These are phyloP conservation scores for Austroboletus rostrupii DNA, from an alignment of 1,284 basidiomycete species.

Conservation along the genomic window DNA sequence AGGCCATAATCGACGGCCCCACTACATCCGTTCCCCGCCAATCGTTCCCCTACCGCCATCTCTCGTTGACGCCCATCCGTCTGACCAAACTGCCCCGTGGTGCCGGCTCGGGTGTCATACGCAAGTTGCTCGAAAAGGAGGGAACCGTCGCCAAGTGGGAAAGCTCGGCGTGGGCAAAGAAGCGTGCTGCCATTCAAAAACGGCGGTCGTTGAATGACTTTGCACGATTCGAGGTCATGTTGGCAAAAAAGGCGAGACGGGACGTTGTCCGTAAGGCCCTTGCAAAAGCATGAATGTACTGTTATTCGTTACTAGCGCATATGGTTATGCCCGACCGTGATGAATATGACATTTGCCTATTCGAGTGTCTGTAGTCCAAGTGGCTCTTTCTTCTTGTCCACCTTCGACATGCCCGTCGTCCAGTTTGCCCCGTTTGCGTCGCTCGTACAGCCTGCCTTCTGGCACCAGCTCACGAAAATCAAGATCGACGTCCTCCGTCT, in stretches of 20 bases:
- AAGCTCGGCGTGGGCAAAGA: constrained; percentile 87
- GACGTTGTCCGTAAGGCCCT: constrained; percentile 68
- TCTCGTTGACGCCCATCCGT: constrained; percentile 86
- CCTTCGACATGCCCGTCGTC: constrained; percentile 49
- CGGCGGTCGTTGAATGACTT: constrained; percentile 87
- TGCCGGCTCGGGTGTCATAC: constrained; percentile 79
- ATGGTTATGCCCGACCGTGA: background rate
- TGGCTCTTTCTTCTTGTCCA: background rate
- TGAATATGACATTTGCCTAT: constrained; percentile 1
- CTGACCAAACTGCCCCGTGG: constrained; percentile 86
- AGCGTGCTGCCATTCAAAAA: constrained; percentile 73
- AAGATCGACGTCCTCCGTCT: constrained; percentile 92
- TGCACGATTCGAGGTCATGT: constrained; percentile 77
- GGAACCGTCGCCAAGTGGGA: constrained; percentile 78
- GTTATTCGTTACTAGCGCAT: background rate
- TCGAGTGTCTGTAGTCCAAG: constrained; percentile 8
- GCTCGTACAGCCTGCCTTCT: constrained; percentile 86
- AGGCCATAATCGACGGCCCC: constrained; percentile 97
- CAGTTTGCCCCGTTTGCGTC: constrained; percentile 89
- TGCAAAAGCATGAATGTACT: constrained; percentile 32
- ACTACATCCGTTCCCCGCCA: constrained; percentile 90
- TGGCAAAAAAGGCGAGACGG: constrained; percentile 73
- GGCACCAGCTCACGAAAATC: constrained; percentile 84
- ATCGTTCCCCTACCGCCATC: constrained; percentile 86
- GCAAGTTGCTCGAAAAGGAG: constrained; percentile 86